Base-by-base conservation (phyloP, 495 filamentous ascomycete species). In the Xylaria bambusicola region DNA sequence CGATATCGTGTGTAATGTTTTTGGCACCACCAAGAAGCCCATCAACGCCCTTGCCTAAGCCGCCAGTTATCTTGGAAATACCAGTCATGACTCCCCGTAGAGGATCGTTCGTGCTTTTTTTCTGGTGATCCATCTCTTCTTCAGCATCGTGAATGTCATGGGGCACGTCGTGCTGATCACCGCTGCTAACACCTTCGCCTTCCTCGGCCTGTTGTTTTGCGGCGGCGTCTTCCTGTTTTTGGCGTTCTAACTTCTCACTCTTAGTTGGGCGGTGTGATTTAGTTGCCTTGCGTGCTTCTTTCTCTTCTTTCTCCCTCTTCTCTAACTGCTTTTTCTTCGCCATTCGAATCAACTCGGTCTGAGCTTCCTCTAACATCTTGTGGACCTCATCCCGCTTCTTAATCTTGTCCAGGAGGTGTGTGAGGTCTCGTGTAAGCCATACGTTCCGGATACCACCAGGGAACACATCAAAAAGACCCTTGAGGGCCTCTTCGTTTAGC, bases 361-460 rank as follows among this genome's bases (percentile, higher is more conserved):
- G 88, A 5, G 95, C 94, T 15, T 70, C 74, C 68, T 98, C 94
- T 2, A 98, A 80, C 49, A 80, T 76, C 57, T 79, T 69, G 18
- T 92, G 91, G n/a, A 95, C 71, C 18, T 80, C 71, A 58, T 92
- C 84, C 20, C 94, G 84, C 65, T 80, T 76, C 62, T 89, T 84
- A 41, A 98, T 89, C 68, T 98, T 98, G 56, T 92, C 88, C 51
- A 89, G 81, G 12, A 98, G 83, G 24, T 90, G 86, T 53, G 94
- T 91, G 58, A 88, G 93, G 67, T 98, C 90, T 21, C 94, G 86
- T 52, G 97, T 97, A 61, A 97, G 88, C 91, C 93, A 98, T 33
- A 98, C 92, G 70, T 97, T 97, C 53, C 92, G 85, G 70, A 98
- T 87, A 47, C 94, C 94, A 41, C 94, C 94, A 2, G 94, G 94